Evolutionary conservation across 1,284 basidiomycete genomes (phyloP), one percentile per base, ranked within the genome.

Genomic region (Austroboletus rostrupii): DNA sequence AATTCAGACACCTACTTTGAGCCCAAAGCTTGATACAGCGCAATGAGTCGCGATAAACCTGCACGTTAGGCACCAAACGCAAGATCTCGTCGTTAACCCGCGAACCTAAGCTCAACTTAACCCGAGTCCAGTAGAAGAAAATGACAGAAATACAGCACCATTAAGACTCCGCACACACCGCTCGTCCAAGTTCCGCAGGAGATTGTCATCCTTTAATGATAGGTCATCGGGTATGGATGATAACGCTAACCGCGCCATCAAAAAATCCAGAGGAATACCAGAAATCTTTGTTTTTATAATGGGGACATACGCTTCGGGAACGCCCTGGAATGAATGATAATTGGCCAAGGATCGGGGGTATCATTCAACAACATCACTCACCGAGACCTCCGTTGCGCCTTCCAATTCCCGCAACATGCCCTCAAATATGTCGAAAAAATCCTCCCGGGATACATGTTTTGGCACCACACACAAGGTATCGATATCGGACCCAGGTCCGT

Each of bases 21-120:
- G 97, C 97, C 97, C 97, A 99, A 21, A 99, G 75, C 71, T 97
- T 97, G 70, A 99, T 97, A 67, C 94, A 95, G 55, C 97, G 81
- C 54, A 99, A 71, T 11, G 96, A 87, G 64, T 96, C 92, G 56
- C 96, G 86, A 73, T 98, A 99, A 20, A 97, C 93, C 50, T 87
- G 79, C 19, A 96, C 91, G 64, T 98, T 90, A 17, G 97, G 97
- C 2, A 99, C 96, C 31, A 99, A 78, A 49, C 94, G 86, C 58
- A 99, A 72, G 57, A 99, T 97, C 68, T 97, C 92, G 66, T 99
- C 96, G 19, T 92, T 97, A 26, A 99, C 95, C 48, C 97, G 83
- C 43, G 95, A 97, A 55, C 95, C 92, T 94, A 63, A 20, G 57
- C 39, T 16, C n/a, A 35, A 44, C 45, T 57, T 49, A 53, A 52